phyloP scores from a whole-genome alignment of 768 basidiomycete species.

The Cystobasidium tubakii region DNA sequence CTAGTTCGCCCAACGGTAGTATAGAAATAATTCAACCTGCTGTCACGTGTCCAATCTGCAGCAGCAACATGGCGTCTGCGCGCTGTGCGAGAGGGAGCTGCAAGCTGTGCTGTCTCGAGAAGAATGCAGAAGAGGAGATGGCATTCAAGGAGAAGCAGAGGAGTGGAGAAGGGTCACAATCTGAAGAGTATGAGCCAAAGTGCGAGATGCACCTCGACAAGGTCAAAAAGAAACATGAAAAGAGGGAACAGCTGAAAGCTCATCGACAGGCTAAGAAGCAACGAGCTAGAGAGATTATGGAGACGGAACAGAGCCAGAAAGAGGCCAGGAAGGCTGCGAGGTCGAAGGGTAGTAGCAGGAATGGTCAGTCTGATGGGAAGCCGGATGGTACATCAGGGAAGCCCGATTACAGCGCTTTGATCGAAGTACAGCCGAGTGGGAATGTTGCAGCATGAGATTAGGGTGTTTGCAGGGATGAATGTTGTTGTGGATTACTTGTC shows the following conservation, averaged over 20 bases:
- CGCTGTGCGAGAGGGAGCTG: slow-evolving; percentile 25
- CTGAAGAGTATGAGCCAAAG: too few species aligned
- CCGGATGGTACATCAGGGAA: too few species aligned
- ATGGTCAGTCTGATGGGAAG: too few species aligned
- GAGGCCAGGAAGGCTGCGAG: background rate
- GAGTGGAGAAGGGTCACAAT: slow-evolving; percentile 40
- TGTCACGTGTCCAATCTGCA: slow-evolving; percentile 1
- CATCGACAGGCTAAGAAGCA: slow-evolving; percentile 14
- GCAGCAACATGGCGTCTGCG: slow-evolving; percentile 17
- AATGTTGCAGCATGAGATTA: background rate
- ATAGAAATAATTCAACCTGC: background rate
- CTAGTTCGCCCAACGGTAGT: background rate
- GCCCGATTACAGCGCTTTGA: background rate
- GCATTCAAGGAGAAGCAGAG: slow-evolving; percentile 41
- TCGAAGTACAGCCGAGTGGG: background rate
- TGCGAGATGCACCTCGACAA: slow-evolving; percentile 50
- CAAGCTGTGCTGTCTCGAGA: background rate
- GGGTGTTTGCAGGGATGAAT: too few species aligned
- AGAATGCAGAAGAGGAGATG: slow-evolving; percentile 13
- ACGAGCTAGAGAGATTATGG: background rate
- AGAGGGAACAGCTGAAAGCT: slow-evolving; percentile 5
- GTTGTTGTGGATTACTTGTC: too few species aligned
- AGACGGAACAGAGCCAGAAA: background rate
- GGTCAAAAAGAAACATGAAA: slow-evolving; percentile 38
- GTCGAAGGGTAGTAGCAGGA: background rate